Base-by-base conservation (phyloP, 495 filamentous ascomycete species). In the Rusavskia elegans region DNA sequence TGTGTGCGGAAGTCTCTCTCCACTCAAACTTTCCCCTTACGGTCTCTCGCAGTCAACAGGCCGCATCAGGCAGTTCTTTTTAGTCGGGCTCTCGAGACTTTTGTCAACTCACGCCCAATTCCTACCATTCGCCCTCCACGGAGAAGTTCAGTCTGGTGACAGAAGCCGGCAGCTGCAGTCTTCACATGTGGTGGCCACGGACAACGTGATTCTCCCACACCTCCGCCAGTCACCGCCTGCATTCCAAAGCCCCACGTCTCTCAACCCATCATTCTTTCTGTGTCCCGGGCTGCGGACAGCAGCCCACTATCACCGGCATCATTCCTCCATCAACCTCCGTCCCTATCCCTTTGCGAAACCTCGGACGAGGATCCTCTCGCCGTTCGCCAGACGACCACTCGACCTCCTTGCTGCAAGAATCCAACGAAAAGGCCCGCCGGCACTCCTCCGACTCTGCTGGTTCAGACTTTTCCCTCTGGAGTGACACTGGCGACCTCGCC, bases 401-500 rank as follows among this genome's bases (percentile, higher is more conserved):
- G 19, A 59, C 64, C 55, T 60, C 64, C 48, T 55, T 65, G 27
- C 54, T 73, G 52, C 64, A 71, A 49, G 61, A 63, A 21, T 61
- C 64, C 53, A 66, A 68, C 62, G 76, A 80, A 59, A 68, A 69
- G 61, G 66, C 69, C 58, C 63, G 64, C 51, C 71, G 71, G 54
- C 75, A 68, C 20, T 73, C 71, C 49, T 65, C 69, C 68, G 75
- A 71, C 65, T 83, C 81, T 51, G 72, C 67, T 59, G 79, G 76
- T 61, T 87, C 84, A 50, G 81, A 83, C 58, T 83, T 84, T 65
- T 89, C 86, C 29, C 66, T 78, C 51, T 95, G 87, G 89, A 86
- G 86, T 63, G 87, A 95, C 62, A 92, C 89, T 45, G 92, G 88
- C 49, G 92, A 96, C 68, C 77, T 97, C 54, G 84, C 84, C 57